Evolutionary conservation across 352 stramenopile genomes (phyloP), one percentile per base, ranked within the genome.

Genomic region (Aphanomyces cochlioides): DNA sequence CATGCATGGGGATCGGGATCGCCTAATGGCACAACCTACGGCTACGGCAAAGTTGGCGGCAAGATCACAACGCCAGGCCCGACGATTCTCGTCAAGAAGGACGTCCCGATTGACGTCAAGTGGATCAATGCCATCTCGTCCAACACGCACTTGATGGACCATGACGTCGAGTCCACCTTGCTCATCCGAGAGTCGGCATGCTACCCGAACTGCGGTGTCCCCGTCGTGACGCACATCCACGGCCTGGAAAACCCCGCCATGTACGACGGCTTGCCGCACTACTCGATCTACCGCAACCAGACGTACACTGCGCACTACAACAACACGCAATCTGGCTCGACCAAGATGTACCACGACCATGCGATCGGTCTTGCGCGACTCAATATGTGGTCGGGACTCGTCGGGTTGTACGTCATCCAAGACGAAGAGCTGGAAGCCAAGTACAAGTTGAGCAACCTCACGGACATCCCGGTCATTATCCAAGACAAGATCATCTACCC

Each of bases 331-430:
- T 89, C 83, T 48, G 76, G 77, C 4, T 77, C 80, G 6, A 89
- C 83, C 54, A 90, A 90, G 70, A 60, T 90, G 13, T 90, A 90
- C 70, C 83, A 90, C 67, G 82, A 90, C 73, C 83, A 91, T 67
- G 82, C 82, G 12, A 85, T 86, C 19, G 82, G 83, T 0, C 74
- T 91, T 37, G 86, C 83, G 7, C 79, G 83, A 15, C 72, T 91
- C 28, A 91, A 89, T 47, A 75, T 77, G 13, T 91, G 83, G 83
- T 73, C 82, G 0, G 83, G 83, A 34, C 79, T 90, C 60, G 77
- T 79, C 39, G 83, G 83, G 15, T 39, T 79, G 3, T 91, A 91
- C 74, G 75, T 89, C 48, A 74, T 91, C 64, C 66, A 85, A 50
- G 82, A 91, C 66, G 69, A 75, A 10, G 75, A 79, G 0, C 39